These are phyloP conservation scores for Phytophthora nicotianae DNA, from an alignment of 352 stramenopile species.

Conservation along the genomic window DNA sequence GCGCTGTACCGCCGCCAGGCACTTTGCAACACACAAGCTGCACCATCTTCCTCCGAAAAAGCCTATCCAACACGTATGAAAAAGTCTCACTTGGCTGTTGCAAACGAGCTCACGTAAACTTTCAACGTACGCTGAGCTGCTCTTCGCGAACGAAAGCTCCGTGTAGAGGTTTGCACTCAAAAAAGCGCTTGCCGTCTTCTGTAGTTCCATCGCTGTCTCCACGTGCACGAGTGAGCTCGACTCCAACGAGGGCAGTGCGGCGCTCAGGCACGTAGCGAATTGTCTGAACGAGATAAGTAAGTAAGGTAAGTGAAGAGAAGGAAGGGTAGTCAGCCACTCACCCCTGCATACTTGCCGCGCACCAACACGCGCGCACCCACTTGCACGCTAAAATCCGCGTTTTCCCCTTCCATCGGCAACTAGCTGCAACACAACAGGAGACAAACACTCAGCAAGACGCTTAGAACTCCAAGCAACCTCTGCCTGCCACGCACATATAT, in stretches of 20 bases:
- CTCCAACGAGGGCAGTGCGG: slow-evolving; percentile 65
- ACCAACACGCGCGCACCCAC: slow-evolving; percentile 67
- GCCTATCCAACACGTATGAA: slow-evolving; percentile 38
- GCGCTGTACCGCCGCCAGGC: slow-evolving; percentile 71
- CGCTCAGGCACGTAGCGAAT: slow-evolving; percentile 69
- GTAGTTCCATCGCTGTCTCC: slow-evolving; percentile 78
- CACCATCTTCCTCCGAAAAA: slow-evolving; percentile 79
- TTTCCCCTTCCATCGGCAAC: slow-evolving; percentile 21
- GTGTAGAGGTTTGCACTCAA: slow-evolving; percentile 83
- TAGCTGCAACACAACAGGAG: slow-evolving; percentile 1
- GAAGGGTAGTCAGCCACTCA: slow-evolving; percentile 33
- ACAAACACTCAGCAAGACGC: background rate
- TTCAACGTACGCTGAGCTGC: slow-evolving; percentile 56
- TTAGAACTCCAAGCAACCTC: background rate
- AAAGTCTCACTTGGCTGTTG: slow-evolving; percentile 3
- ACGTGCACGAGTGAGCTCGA: slow-evolving; percentile 83
- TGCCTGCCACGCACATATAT: slow-evolving; percentile 5
- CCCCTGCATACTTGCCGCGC: slow-evolving; percentile 79
- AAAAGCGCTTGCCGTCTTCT: slow-evolving; percentile 74
- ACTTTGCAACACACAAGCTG: slow-evolving; percentile 81
- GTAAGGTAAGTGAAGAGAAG: slow-evolving; percentile 20
- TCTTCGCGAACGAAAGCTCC: slow-evolving; percentile 88
- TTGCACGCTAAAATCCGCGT: slow-evolving; percentile 23
- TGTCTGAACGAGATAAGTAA: slow-evolving; percentile 38
- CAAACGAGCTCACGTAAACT: background rate